A percentile compares a stretch with the other conserved stretches of the same genome.
These are phyloP conservation scores for Suillus bovinus DNA, from an alignment of 768 basidiomycete species.

Conservation along the genomic window DNA sequence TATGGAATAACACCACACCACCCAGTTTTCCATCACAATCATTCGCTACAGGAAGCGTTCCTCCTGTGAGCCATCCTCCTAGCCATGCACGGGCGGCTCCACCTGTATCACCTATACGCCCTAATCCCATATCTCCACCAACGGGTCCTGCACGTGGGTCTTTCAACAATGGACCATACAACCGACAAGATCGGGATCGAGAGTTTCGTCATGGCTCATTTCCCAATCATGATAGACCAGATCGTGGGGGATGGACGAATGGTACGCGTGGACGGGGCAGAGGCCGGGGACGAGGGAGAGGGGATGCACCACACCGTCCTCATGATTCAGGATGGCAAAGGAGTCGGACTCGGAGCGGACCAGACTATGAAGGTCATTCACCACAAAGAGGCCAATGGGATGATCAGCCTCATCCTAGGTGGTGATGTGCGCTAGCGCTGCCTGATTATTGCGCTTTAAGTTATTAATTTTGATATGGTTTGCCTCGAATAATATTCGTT, in stretches of 20 bases:
- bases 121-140: constrained; percentile 16
- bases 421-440: neutral
- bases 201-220: constrained; percentile 25
- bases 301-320: constrained; percentile 37
- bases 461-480: constrained; percentile 8
- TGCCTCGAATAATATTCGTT: constrained; percentile 3
- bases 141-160: constrained; percentile 22
- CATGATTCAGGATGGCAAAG: constrained; percentile 64
- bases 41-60: constrained; percentile 13
- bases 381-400: constrained; percentile 10
- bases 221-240: constrained; percentile 31
- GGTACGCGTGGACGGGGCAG: constrained; percentile 30
- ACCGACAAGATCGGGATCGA: constrained; percentile 28
- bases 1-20: constrained; percentile 13
- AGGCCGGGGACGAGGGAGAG: constrained; percentile 30
- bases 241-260: constrained; percentile 36
- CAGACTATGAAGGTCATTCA: constrained; percentile 12
- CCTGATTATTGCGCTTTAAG: neutral
- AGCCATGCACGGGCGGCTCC: constrained; percentile 26
- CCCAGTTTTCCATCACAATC: constrained; percentile 16
- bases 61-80: constrained; percentile 20
- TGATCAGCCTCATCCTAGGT: constrained; percentile 7
- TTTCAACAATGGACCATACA: constrained; percentile 29
- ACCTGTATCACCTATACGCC: constrained; percentile 25
- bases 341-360: constrained; percentile 29